Percentiles rank a stretch among this genome's conserved stretches.
These are phyloP conservation scores for Wickerhamomyces mucosus DNA, from an alignment of 805 yeast genomes.

Conservation along the genomic window DNA sequence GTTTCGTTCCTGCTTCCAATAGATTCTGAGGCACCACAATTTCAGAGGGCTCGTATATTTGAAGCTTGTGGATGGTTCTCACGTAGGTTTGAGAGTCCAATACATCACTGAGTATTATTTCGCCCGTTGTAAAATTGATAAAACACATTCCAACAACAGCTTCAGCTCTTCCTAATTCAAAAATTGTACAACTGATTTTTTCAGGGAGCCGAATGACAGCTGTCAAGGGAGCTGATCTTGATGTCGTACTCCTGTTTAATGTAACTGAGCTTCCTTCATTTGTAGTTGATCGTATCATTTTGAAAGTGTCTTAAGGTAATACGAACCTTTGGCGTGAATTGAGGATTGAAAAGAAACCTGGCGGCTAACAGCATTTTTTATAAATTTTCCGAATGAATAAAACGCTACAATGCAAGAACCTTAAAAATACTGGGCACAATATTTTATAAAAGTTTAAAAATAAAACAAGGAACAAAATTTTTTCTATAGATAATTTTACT, in stretches of 20 bases:
- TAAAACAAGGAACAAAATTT: neutral
- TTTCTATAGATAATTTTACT: neutral
- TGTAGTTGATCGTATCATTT: too few species aligned
- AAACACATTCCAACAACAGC: conserved; percentile 31
- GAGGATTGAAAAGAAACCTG: too few species aligned
- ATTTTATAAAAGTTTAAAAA: too few species aligned
- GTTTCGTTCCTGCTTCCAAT: conserved; percentile 21
- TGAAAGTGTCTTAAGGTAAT: too few species aligned
- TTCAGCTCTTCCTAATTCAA: conserved; percentile 19
- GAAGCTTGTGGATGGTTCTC: conserved; percentile 32
- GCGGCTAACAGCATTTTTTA: too few species aligned
- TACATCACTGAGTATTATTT: conserved; percentile 25
- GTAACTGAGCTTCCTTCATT: too few species aligned
- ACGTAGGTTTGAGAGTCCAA: conserved; percentile 38
- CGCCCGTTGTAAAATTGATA: conserved; percentile 28
- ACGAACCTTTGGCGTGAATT: too few species aligned
- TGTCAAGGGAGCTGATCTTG: conserved; percentile 4
- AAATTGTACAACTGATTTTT: conserved; percentile 20
- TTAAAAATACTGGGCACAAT: too few species aligned
- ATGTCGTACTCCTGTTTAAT: too few species aligned
- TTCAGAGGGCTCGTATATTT: conserved; percentile 25
- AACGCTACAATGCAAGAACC: too few species aligned
- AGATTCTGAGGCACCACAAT: conserved; percentile 26
- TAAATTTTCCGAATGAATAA: too few species aligned
- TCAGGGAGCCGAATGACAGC: conserved; percentile 9